phyloP scores from a whole-genome alignment of 2,329 filamentous ascomycete species.

The Arthrobotrys musiformis region DNA sequence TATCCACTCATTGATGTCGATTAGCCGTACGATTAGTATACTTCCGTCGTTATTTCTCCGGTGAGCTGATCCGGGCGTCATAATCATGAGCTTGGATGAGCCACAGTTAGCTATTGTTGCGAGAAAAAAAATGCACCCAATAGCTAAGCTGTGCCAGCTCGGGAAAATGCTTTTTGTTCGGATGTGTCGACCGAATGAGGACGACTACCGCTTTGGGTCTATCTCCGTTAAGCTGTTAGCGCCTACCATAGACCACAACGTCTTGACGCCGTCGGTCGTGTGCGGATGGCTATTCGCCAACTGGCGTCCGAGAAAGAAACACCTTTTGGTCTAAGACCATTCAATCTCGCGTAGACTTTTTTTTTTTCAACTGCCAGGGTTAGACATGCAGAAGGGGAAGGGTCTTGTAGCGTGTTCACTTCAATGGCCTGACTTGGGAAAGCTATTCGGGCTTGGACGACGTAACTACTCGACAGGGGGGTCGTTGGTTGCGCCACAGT shows the following conservation, averaged over 20 bases:
- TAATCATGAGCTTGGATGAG: slow-evolving; percentile 23
- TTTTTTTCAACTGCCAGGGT: slow-evolving; percentile 24
- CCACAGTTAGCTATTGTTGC: too few relatives aligned
- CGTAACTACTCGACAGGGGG: slow-evolving; percentile 22
- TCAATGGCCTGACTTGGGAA: slow-evolving; percentile 44
- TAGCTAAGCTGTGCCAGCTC: too few relatives aligned
- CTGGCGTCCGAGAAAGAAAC: slow-evolving; percentile 23
- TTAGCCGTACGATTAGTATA: slow-evolving; percentile 10
- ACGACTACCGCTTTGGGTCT: slow-evolving; percentile 40
- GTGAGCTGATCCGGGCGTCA: slow-evolving; percentile 13
- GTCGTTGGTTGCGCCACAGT: slow-evolving; percentile 40
- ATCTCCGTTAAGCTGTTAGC: slow-evolving; percentile 27
- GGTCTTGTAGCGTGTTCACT: not conserved
- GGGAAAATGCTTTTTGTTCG: slow-evolving; percentile 30
- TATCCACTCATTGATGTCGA: slow-evolving; percentile 5
- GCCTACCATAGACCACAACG: too few relatives aligned
- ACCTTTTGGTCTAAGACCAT: slow-evolving; percentile 26
- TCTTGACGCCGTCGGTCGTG: slow-evolving; percentile 25
- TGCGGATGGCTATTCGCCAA: slow-evolving; percentile 13
- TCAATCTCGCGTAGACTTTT: slow-evolving; percentile 44
- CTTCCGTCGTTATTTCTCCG: slow-evolving; percentile 34
- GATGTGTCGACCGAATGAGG: slow-evolving; percentile 42
- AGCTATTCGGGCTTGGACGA: slow-evolving; percentile 23
- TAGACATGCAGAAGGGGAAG: slow-evolving; percentile 29
- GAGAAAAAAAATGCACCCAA: too few relatives aligned